A percentile compares a stretch with the other conserved stretches of the same genome.
phyloP scores from a whole-genome alignment of 495 filamentous ascomycete species.

The Xylaria venustula region DNA sequence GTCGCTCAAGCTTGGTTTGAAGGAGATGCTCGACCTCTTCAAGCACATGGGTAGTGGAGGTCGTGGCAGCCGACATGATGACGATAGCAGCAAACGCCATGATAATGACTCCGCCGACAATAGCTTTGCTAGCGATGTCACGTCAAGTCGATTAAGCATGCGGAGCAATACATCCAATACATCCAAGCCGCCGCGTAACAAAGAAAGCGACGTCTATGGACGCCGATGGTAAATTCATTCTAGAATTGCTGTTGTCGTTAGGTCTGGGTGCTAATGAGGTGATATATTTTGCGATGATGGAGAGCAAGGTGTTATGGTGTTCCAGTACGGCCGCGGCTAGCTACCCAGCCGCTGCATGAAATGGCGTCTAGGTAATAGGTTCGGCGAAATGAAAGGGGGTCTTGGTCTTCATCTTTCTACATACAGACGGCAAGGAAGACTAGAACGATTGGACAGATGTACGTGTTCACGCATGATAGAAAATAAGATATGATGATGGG shows the following conservation, averaged over 20 bases:
- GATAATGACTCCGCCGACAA: constrained; percentile 6
- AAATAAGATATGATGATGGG: constrained; percentile 9
- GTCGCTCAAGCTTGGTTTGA: constrained; percentile 79
- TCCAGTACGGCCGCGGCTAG: background rate
- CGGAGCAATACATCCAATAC: constrained; percentile 10
- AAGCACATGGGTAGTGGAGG: constrained; percentile 48
- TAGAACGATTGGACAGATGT: background rate
- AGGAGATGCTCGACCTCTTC: constrained; percentile 91
- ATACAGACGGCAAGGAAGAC: background rate
- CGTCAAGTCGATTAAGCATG: constrained; percentile 5
- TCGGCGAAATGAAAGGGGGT: background rate
- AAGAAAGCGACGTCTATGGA: constrained; percentile 10
- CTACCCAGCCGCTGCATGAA: background rate
- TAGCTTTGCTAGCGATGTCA: constrained; percentile 16
- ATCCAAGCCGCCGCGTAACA: background rate
- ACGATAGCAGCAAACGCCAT: background rate
- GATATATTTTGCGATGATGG: background rate
- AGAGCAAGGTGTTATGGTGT: background rate
- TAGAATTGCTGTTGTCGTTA: background rate
- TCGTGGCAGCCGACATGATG: background rate
- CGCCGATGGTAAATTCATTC: constrained; percentile 8
- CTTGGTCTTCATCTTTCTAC: background rate
- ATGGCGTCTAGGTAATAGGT: background rate
- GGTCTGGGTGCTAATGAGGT: background rate
- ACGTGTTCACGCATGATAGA: background rate